phyloP scores from a whole-genome alignment of 1,284 basidiomycete species.

The Ganoderma sinense region DNA sequence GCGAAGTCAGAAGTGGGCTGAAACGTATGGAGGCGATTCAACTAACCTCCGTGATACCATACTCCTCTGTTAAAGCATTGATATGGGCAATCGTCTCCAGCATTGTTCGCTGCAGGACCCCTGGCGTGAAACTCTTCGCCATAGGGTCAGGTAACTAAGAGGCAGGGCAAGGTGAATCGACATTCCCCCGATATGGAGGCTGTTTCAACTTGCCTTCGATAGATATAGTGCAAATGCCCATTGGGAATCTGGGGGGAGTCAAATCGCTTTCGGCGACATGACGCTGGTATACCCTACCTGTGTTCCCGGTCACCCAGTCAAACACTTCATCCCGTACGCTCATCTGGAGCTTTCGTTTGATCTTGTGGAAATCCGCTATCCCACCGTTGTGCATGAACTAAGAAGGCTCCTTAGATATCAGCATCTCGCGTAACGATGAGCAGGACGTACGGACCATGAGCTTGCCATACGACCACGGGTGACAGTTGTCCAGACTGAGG shows the following conservation, averaged over 20 bases:
- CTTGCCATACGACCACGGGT: constrained; percentile 88
- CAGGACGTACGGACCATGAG: constrained; percentile 71
- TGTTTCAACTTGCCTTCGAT: constrained; percentile 66
- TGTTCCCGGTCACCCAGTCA: constrained; percentile 88
- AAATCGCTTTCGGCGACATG: not conserved
- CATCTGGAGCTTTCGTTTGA: constrained; percentile 84
- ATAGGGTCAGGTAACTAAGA: constrained; percentile 81
- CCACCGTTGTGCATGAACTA: constrained; percentile 97
- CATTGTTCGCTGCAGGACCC: constrained; percentile 82
- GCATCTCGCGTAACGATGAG: not conserved
- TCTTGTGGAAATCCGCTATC: constrained; percentile 81
- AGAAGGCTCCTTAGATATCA: not conserved
- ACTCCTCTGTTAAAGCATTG: constrained; percentile 80
- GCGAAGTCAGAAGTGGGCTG: constrained; percentile 15
- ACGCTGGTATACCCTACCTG: constrained; percentile 56
- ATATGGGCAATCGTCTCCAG: constrained; percentile 83
- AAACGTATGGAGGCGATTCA: not conserved
- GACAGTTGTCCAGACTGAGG: constrained; percentile 93
- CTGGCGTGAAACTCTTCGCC: constrained; percentile 71
- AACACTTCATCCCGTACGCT: constrained; percentile 85
- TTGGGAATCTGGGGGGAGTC: constrained; percentile 75
- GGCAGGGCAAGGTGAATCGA: constrained; percentile 5
- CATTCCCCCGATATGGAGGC: not conserved
- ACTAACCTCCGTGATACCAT: constrained; percentile 73
- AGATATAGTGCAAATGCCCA: constrained; percentile 95